Base-by-base conservation (phyloP, 164 flowering plant genomes). In the Magnolia officinalis region DNA sequence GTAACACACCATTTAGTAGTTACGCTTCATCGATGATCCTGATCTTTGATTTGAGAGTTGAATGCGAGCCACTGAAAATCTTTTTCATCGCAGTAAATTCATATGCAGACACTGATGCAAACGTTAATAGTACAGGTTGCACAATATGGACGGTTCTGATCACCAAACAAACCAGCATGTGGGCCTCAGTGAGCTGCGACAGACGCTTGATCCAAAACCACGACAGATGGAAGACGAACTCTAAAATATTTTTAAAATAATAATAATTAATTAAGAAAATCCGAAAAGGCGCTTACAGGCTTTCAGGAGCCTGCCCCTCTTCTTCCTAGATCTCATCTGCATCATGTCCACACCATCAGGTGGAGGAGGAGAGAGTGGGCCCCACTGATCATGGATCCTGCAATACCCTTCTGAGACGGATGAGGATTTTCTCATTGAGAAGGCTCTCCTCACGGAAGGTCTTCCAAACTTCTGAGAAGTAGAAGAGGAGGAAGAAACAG, bases 331-430 rank as follows among this genome's bases (percentile, higher is more conserved):
- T 72, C 75, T 67, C 21, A 65, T 58, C 67, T 52, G 67, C 63
- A 50, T 64, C 21, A 18, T 26, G n/a, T 19, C 45, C 16, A 10
- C 24, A 18, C 13, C 45, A 45, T 50, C 24, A 16, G 50, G n/a
- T 1, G 69, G 72, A 29, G 73, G 64, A 58, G 80, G 23, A 67
- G 49, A 72, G 52, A 16, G 26, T 7, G 26, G 55, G 50, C 67
- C 76, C 50, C 75, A 73, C 78, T 86, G 89, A 76, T 86, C 87
- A 82, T 88, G 83, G 80, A 89, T 86, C 82, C 90, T 85, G 26
- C 86, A 79, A 73, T 89, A 89, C 80, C 86, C 83, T 20, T 85
- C 90, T 4, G 88, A 82, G 9, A 84, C 88, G 1, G 92, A 89
- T 3, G 90, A 86, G 49, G 89, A 86, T 82, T 87, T 86, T 74